Conservation (phyloP, 2,329 filamentous ascomycete genomes). For the Pseudogymnoascus sp. region DNA sequence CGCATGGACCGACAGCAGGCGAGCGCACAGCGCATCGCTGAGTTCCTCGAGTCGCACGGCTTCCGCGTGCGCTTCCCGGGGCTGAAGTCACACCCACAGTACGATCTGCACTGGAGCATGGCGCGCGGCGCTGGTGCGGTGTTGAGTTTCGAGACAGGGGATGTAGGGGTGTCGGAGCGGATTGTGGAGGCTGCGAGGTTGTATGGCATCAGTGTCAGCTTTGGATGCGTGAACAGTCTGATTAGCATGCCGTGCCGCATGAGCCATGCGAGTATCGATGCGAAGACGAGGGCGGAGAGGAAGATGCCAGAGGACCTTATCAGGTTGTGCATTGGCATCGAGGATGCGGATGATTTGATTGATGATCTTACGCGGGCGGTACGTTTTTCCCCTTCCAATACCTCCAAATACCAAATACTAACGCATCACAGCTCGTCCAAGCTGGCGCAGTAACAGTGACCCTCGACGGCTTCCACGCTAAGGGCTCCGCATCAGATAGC, state of each 20-base stretch:
- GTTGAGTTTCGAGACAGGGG: slow-evolving; percentile 90
- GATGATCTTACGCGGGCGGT: slow-evolving; percentile 87
- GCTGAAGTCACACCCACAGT: slow-evolving; percentile 88
- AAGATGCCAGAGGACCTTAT: slow-evolving; percentile 97
- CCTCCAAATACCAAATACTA: slow-evolving; percentile 11
- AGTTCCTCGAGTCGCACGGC: slow-evolving; percentile 82
- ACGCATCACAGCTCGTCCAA: slow-evolving; percentile 63
- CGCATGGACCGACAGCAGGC: slow-evolving; percentile 98
- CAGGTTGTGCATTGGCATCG: slow-evolving; percentile 88
- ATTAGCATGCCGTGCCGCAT: slow-evolving; percentile 99
- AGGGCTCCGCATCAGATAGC: slow-evolving; percentile 1
- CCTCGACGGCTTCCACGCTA: slow-evolving; percentile 69
- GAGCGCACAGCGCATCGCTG: slow-evolving; percentile 83
- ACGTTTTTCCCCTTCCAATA: slow-evolving; percentile 36
- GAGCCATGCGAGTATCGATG: slow-evolving; percentile 97
- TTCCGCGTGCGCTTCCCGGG: slow-evolving; percentile 96
- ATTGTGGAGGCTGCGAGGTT: slow-evolving; percentile 89
- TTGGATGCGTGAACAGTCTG: slow-evolving; percentile 94
- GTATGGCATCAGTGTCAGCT: slow-evolving; percentile 94
- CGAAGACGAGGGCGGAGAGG: slow-evolving; percentile 79
- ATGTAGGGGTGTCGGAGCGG: slow-evolving; percentile 71
- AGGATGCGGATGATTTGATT: slow-evolving; percentile 83
- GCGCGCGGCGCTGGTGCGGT: slow-evolving; percentile 90
- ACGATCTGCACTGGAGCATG: slow-evolving; percentile 92
- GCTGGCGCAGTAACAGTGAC: slow-evolving; percentile 86